Evolutionary conservation across 2,329 filamentous ascomycete species (phyloP).

Genomic region (Ceratocystis alfenasii): DNA sequence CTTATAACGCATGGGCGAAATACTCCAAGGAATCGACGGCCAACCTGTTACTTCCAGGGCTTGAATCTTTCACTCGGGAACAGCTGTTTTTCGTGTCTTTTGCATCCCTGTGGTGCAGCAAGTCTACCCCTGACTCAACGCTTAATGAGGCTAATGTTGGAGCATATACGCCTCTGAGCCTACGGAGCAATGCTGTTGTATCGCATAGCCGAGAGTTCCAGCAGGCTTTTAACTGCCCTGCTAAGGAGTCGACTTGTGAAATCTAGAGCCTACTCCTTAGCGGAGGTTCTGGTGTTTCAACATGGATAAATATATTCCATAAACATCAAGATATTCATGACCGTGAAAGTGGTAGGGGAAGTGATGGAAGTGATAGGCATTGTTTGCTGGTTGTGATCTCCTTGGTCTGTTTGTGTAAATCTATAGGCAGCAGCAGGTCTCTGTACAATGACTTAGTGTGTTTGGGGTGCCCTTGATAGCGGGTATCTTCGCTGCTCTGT

Average conservation of each 20-base stretch:
- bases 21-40: slow-evolving; percentile 38
- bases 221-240: neutral
- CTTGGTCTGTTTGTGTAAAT: too few relatives aligned
- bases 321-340: too few relatives aligned
- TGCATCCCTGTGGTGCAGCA: slow-evolving; percentile 55
- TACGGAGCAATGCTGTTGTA: neutral
- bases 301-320: too few relatives aligned
- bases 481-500: too few relatives aligned
- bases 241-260: neutral
- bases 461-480: too few relatives aligned
- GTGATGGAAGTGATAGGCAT: too few relatives aligned
- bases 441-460: too few relatives aligned
- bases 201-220: neutral
- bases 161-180: neutral
- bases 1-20: slow-evolving; percentile 54
- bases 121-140: slow-evolving; percentile 30
- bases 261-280: neutral
- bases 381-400: too few relatives aligned
- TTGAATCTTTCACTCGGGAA: slow-evolving; percentile 51
- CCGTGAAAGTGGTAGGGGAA: too few relatives aligned
- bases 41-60: slow-evolving; percentile 45
- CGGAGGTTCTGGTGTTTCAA: too few relatives aligned
- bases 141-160: neutral
- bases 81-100: slow-evolving; percentile 60
- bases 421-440: too few relatives aligned